These are phyloP conservation scores for Cryptococcus sp. DNA, from an alignment of 1,284 basidiomycete species.

Conservation along the genomic window DNA sequence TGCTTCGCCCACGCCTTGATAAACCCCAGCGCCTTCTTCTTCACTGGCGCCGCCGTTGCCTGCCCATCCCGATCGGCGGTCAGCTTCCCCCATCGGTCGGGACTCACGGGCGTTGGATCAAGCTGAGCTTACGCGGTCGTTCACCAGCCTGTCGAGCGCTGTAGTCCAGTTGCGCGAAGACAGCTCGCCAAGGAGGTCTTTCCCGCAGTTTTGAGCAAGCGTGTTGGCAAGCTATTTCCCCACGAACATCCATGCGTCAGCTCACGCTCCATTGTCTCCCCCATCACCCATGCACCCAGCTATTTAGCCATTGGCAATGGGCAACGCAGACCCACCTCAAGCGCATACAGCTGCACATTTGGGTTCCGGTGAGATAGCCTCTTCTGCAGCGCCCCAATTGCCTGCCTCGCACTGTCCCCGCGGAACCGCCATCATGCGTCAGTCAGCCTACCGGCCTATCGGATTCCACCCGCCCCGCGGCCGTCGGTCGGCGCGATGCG, in stretches of 20 bases:
- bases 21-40: slow-evolving; percentile 66
- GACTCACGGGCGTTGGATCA: background rate
- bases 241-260: background rate
- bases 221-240: slow-evolving; percentile 74
- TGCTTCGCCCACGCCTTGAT: slow-evolving; percentile 83
- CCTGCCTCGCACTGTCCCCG: slow-evolving; percentile 70
- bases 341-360: slow-evolving; percentile 92
- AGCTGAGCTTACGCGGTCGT: slow-evolving; percentile 69
- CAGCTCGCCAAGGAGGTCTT: slow-evolving; percentile 79
- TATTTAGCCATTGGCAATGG: no score
- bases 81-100: background rate
- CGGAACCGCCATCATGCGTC: background rate
- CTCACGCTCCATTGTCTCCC: background rate
- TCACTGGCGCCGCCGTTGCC: slow-evolving; percentile 87
- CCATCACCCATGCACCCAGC: no score
- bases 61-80: slow-evolving; percentile 36
- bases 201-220: slow-evolving; percentile 85
- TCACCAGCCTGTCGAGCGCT: slow-evolving; percentile 77
- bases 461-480: background rate
- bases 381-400: slow-evolving; percentile 80
- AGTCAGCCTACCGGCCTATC: background rate
- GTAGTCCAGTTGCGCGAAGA: slow-evolving; percentile 86
- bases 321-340: slow-evolving; percentile 52
- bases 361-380: slow-evolving; percentile 89
- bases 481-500: background rate